Evolutionary conservation across 176 grass and related monocot genomes (phyloP).

Genomic region (Saccharum spontaneum): DNA sequence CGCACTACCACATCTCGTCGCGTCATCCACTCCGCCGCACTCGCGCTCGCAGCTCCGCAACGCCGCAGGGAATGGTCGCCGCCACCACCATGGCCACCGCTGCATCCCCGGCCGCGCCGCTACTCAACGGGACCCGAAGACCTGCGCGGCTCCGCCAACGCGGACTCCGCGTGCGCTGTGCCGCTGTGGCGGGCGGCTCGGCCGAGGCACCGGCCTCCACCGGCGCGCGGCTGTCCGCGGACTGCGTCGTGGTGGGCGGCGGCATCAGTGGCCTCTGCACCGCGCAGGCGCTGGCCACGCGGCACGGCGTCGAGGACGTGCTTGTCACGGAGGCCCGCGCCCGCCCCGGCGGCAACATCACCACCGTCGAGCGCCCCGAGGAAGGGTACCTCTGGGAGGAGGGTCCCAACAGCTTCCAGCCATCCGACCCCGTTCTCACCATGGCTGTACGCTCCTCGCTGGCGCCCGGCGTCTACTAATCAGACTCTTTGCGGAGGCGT

Average conservation of each 20-base stretch:
- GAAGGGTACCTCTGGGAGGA: slow-evolving; percentile 93
- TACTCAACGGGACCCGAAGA: not conserved
- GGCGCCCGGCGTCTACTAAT: not conserved
- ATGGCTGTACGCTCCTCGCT: slow-evolving; percentile 56
- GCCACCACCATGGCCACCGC: slow-evolving; percentile 26
- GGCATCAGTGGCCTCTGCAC: slow-evolving; percentile 92
- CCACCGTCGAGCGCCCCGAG: slow-evolving; percentile 62
- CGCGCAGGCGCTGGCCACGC: slow-evolving; percentile 74
- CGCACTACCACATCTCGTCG: slow-evolving; percentile 9
- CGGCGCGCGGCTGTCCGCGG: slow-evolving; percentile 45
- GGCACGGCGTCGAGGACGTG: slow-evolving; percentile 46
- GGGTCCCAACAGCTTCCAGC: slow-evolving; percentile 96
- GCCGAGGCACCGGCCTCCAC: not conserved
- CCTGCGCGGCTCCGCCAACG: not conserved
- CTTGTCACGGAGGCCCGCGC: slow-evolving; percentile 81
- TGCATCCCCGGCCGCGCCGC: slow-evolving; percentile 11
- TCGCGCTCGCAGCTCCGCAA: not conserved
- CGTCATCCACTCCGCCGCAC: slow-evolving; percentile 33
- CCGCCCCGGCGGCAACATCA: slow-evolving; percentile 83
- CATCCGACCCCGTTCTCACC: slow-evolving; percentile 77
- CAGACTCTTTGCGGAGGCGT: not conserved
- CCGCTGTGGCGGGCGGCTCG: slow-evolving; percentile 25
- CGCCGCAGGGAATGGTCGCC: slow-evolving; percentile 31
- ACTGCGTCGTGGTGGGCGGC: slow-evolving; percentile 87
- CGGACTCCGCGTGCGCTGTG: not conserved